phyloP scores from a whole-genome alignment of 768 basidiomycete species.

The Pulveroboletus sp. region DNA sequence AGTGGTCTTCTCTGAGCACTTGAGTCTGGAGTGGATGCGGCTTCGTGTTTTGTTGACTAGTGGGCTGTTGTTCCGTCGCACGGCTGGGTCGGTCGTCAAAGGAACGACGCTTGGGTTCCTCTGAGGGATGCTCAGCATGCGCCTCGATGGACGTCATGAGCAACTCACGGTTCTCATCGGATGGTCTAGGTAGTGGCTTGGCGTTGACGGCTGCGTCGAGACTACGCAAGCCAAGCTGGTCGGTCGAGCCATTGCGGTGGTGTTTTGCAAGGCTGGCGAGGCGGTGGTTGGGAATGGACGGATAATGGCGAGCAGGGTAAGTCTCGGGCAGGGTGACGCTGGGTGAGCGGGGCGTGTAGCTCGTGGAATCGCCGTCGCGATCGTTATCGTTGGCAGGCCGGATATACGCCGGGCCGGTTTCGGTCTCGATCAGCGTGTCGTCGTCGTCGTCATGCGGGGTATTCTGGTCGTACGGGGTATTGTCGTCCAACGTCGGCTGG shows the following conservation, averaged over 20 bases:
- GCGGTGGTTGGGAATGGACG: conserved; percentile 27
- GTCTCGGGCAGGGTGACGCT: conserved; percentile 56
- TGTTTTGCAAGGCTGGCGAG: conserved; percentile 43
- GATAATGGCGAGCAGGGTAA: conserved; percentile 31
- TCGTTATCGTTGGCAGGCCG: conserved; percentile 35
- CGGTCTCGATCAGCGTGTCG: conserved; percentile 44
- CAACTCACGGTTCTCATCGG: conserved; percentile 31
- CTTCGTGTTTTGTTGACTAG: conserved; percentile 26
- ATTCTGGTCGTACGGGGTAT: conserved; percentile 39
- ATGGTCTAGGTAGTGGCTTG: conserved; percentile 30
- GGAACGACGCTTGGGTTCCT: conserved; percentile 18
- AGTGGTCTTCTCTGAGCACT: conserved; percentile 55
- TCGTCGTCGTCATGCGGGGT: conserved; percentile 45
- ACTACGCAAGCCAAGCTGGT: conserved; percentile 58
- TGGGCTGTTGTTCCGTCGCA: conserved; percentile 17
- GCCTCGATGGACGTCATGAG: conserved; percentile 7
- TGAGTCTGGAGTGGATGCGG: conserved; percentile 40
- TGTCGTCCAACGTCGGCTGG: conserved; percentile 33
- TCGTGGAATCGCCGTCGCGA: conserved; percentile 49
- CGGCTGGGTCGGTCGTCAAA: conserved; percentile 20
- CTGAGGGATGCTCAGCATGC: conserved; percentile 21
- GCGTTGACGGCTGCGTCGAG: conserved; percentile 59
- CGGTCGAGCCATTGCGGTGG: conserved; percentile 55
- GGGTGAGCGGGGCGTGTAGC: conserved; percentile 69
- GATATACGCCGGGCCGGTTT: conserved; percentile 31